These are phyloP conservation scores for Cordia subcordata DNA, from an alignment of 257 asterid species.

Conservation along the genomic window DNA sequence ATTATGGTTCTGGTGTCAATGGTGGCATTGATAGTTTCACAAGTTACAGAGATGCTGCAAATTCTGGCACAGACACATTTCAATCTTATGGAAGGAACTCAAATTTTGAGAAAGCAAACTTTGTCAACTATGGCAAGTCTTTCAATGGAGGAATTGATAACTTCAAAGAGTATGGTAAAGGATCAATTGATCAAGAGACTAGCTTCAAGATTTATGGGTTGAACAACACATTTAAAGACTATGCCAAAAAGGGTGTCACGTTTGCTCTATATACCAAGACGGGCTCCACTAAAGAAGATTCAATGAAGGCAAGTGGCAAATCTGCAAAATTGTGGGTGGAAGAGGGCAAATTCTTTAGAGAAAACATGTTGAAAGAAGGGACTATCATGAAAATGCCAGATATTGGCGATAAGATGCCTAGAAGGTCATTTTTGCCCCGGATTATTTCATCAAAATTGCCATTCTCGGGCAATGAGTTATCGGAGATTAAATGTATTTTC, in stretches of 20 bases:
- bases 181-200: slow-evolving; percentile 30
- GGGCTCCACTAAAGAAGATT: slow-evolving; percentile 4
- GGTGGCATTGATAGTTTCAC: slow-evolving; percentile 45
- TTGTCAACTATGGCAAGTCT: slow-evolving; percentile 66
- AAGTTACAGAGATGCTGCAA: slow-evolving; percentile 60
- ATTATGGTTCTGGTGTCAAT: slow-evolving; percentile 57
- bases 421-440: slow-evolving; percentile 79
- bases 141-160: slow-evolving; percentile 62
- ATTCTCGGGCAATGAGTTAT: slow-evolving; percentile 28
- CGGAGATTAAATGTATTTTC: slow-evolving; percentile 38
- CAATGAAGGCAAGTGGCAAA: slow-evolving; percentile 15
- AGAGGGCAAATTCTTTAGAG: slow-evolving; percentile 79
- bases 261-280: slow-evolving; percentile 54
- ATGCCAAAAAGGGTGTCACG: slow-evolving; percentile 59
- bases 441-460: slow-evolving; percentile 48
- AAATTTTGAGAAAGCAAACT: slow-evolving; percentile 39
- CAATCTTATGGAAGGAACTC: slow-evolving; percentile 58
- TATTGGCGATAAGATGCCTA: slow-evolving; percentile 68
- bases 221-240: slow-evolving; percentile 68
- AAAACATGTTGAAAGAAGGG: slow-evolving; percentile 54
- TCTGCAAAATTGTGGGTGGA: slow-evolving; percentile 38
- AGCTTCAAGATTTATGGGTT: slow-evolving; percentile 66
- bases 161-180: slow-evolving; percentile 71
- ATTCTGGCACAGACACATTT: slow-evolving; percentile 62
- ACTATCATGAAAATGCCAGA: slow-evolving; percentile 62